Conservation (phyloP, 805 yeast genomes). For the Saturnispora bothae region DNA sequence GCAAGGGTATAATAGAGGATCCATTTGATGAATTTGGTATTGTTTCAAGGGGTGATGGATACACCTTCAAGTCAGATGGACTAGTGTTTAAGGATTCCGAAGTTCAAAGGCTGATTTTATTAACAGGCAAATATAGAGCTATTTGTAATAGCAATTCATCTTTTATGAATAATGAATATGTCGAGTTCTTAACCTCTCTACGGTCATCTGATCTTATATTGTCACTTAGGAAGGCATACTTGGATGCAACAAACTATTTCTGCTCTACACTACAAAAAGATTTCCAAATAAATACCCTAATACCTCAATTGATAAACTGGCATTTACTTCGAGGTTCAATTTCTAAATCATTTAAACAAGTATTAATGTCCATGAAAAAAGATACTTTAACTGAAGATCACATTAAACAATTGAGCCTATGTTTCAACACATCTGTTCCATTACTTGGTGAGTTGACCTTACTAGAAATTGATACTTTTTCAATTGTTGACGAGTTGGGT, state of each 20-base stretch:
- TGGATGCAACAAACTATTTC: background rate
- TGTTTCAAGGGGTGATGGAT: conserved; percentile 62
- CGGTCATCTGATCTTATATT: conserved; percentile 1
- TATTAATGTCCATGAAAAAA: background rate
- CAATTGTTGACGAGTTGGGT: conserved; percentile 26
- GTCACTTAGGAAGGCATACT: conserved; percentile 1
- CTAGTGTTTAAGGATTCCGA: conserved; percentile 39
- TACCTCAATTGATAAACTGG: background rate
- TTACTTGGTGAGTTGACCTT: conserved; percentile 7
- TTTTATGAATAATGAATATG: background rate
- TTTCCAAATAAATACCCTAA: background rate
- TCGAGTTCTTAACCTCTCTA: conserved; percentile 4
- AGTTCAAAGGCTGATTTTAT: conserved; percentile 52
- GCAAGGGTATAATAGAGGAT: conserved; percentile 63
- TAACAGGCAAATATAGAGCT: conserved; percentile 79
- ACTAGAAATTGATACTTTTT: conserved; percentile 14
- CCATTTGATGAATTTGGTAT: conserved; percentile 77
- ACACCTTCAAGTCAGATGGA: conserved; percentile 64
- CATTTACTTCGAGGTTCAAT: background rate
- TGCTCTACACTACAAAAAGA: background rate
- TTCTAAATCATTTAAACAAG: background rate
- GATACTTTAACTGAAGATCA: background rate
- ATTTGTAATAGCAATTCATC: conserved; percentile 29
- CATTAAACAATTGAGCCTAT: background rate
- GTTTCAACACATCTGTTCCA: background rate